These are phyloP conservation scores for Isoetes engelmannii DNA, from an alignment of 83 land plant genomes.

Conservation along the genomic window DNA sequence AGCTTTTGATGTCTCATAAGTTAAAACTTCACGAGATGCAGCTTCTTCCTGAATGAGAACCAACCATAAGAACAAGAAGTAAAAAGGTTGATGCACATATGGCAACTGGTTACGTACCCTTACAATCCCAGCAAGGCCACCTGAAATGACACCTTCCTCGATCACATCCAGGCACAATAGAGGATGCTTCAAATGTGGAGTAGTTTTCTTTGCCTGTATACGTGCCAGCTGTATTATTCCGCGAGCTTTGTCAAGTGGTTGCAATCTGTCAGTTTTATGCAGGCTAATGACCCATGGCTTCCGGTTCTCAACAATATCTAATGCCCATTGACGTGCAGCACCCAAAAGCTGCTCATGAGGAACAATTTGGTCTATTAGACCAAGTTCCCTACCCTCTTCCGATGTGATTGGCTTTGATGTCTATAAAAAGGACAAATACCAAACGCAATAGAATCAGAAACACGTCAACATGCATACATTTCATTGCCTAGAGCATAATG, in stretches of 20 bases:
- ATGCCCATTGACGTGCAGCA: constrained; percentile 69
- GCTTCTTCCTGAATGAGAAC: no score
- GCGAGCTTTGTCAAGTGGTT: constrained; percentile 79
- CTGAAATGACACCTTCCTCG: constrained; percentile 84
- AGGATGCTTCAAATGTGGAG: constrained; percentile 79
- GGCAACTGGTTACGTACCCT: no score
- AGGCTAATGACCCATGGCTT: constrained; percentile 64
- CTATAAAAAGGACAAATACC: no score
- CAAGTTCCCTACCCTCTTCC: constrained; percentile 60
- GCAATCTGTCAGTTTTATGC: constrained; percentile 73
- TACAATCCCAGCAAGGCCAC: constrained; percentile 68
- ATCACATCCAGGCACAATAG: constrained; percentile 78
- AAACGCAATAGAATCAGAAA: no score
- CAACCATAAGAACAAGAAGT: no score
- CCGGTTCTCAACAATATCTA: constrained; percentile 60
- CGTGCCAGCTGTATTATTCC: constrained; percentile 77
- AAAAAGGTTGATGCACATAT: no score
- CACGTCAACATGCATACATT: no score
- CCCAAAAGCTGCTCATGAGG: constrained; percentile 45
- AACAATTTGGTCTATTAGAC: constrained; percentile 84
- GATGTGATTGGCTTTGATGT: constrained; percentile 75
- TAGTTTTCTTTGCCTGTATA: constrained; percentile 55
- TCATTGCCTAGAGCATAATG: no score
- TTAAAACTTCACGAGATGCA: no score
- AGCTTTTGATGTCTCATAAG: no score